Evolutionary conservation across 345 rosid genomes (phyloP), one percentile per base, ranked within the genome.

Genomic region (Garcia nutans): DNA sequence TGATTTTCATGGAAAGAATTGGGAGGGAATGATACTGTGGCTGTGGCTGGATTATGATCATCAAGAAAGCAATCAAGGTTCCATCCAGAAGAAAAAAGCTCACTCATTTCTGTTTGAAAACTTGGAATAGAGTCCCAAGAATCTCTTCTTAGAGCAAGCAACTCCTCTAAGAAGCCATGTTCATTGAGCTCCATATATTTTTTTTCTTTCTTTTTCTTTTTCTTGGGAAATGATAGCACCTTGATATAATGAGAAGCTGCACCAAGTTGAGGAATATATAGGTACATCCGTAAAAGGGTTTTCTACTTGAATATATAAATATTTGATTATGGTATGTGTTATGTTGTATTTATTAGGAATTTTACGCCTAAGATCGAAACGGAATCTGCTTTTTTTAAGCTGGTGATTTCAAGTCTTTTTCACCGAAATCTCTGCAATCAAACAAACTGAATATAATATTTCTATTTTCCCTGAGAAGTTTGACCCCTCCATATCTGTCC

Each of bases 341-440:
- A 52, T 55, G 52, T 72, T 72, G 76, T 64, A 74, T 68, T 31
- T 71, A 45, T 70, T 77, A 57, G 66, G 52, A 68, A 33, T 54
- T 45, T 7, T 1, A 52, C 23, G 58, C 70, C 77, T 73, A 70
- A 82, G 80, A 69, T 73, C 62, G 70, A 77, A 73, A 73, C 66
- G 85, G 77, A 80, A 55, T 66, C 75, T 78, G 44, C 33, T 31
- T 80, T 70, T 71, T 31, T 8, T 24, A 33, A 49, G 63, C 16
- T 47, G 66, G 76, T 77, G 84, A 73, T 56, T 77, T 82, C 55
- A 59, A 50, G 88, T 87, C 86, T 28, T 83, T 81, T 75, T 85
- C 88, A 87, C 90, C 85, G 83, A 87, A 87, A 84, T 86, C 81
- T 76, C 31, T 58, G 69, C 67, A 80, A 82, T 77, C 72, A 76